These are phyloP conservation scores for Lactuca sativa DNA, from an alignment of 129 eudicot genomes.

Conservation along the genomic window DNA sequence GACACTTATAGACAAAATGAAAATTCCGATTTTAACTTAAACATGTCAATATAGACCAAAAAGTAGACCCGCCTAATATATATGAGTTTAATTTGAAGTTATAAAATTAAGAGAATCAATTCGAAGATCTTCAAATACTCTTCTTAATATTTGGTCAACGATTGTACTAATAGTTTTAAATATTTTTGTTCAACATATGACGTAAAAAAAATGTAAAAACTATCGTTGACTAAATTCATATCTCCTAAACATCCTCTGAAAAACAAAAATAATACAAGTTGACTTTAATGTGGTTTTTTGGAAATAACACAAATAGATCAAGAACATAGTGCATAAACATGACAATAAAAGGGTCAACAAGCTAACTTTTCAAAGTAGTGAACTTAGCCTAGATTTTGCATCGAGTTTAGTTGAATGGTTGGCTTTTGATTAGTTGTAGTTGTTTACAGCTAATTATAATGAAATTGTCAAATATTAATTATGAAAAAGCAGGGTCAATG, in stretches of 20 bases:
- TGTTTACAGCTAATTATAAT: background rate
- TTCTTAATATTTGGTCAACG: constrained; percentile 8
- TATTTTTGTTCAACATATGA: background rate
- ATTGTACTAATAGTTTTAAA: background rate
- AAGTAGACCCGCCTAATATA: background rate
- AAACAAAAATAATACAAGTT: background rate
- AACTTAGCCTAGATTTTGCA: background rate
- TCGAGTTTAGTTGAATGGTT: background rate
- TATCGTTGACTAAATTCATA: background rate
- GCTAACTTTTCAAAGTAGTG: constrained; percentile 4
- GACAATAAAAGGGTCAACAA: constrained; percentile 6
- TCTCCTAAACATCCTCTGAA: background rate
- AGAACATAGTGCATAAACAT: background rate
- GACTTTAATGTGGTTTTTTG: background rate
- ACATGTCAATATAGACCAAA: background rate
- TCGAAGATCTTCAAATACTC: background rate
- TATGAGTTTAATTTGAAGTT: background rate
- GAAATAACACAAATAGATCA: background rate
- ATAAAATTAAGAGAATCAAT: background rate
- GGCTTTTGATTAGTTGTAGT: background rate
- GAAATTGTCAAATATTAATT: too few species aligned
- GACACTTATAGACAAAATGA: too few species aligned
- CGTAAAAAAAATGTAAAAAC: background rate
- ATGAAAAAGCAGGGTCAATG: background rate
- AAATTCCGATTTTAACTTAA: background rate